A percentile compares a stretch with the other conserved stretches of the same genome.
Conservation (phyloP, 2,329 filamentous ascomycete species). For the Kalmusia sp. region DNA sequence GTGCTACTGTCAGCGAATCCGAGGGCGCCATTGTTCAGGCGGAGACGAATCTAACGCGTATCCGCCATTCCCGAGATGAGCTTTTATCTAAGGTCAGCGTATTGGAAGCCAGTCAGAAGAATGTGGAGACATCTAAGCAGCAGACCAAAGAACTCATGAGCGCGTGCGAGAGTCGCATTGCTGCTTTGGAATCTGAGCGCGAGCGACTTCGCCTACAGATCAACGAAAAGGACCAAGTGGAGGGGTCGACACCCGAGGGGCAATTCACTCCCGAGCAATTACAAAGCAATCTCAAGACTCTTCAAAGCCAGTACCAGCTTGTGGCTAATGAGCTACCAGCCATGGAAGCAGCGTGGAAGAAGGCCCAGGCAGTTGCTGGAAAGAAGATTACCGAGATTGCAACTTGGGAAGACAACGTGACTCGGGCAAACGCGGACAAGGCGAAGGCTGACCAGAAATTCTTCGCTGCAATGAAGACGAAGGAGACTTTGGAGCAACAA, state of each 20-base stretch:
- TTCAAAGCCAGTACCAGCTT: constrained; percentile 81
- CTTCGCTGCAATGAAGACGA: constrained; percentile 93
- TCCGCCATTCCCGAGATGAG: constrained; percentile 85
- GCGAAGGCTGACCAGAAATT: constrained; percentile 98
- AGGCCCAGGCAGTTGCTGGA: constrained; percentile 81
- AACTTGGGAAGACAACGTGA: constrained; percentile 78
- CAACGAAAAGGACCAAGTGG: constrained; percentile 50
- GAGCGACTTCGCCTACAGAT: constrained; percentile 69
- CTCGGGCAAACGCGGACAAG: constrained; percentile 82
- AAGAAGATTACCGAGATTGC: constrained; percentile 85
- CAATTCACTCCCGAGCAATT: constrained; percentile 73
- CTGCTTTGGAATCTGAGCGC: constrained; percentile 81
- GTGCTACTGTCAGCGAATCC: constrained; percentile 74
- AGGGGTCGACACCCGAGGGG: constrained; percentile 56
- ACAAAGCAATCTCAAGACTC: constrained; percentile 72
- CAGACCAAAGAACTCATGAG: constrained; percentile 82
- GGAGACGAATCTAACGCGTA: constrained; percentile 84
- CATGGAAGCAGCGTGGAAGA: constrained; percentile 90
- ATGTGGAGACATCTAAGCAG: constrained; percentile 71
- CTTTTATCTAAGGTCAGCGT: constrained; percentile 81
- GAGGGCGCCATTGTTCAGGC: constrained; percentile 81
- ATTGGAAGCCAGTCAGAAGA: constrained; percentile 79
- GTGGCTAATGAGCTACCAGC: constrained; percentile 88
- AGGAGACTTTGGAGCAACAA: constrained; percentile 83
- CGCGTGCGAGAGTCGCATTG: constrained; percentile 81